Evolutionary conservation across 306 rosid genomes (phyloP), one percentile per base, ranked within the genome.

Genomic region (Datisca glomerata): DNA sequence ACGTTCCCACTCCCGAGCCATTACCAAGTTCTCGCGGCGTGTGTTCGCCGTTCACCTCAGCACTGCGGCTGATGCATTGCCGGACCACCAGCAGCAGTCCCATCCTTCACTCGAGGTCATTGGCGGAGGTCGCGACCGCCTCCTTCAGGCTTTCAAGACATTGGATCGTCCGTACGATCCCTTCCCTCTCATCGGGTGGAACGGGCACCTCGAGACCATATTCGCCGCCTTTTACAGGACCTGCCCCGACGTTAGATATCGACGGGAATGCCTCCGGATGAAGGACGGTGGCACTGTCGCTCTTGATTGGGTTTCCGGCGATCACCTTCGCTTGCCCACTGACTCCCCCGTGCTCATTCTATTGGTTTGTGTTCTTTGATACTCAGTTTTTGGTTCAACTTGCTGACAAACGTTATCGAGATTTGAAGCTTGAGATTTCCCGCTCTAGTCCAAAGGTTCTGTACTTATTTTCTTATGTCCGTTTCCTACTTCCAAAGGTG

Each of bases 291-390:
- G 95, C 2, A 24, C 77, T 35, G 86, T 89, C 3, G 66, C 97
- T 6, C 75, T 89, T 35, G 97, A 89, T 49, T 89, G 97, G 97
- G 84, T 70, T 41, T 37, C 81, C 29, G 86, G 77, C 12, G 91
- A 89, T 21, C 64, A 77, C 35, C 56, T 27, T 2, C 57, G 42
- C 7, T 53, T 80, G 41, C 57, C 79, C 0, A 43, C 70, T 2
- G 75, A 83, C 17, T 49, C 95, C 52, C 91, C 95, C 0, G 52
- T 89, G 49, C 72, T 83, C 51, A 74, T 89, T 52, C 71, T 89
- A 32, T 75, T 89, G 93, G 97, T 87, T 34, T 38, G 82, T 50
- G 40, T 31, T 41, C 14, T 41, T 7, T 42, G 19, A 41, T 52
- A 32, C 38, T 13, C 43, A 12, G 1, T 39, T 39, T 39, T 11